Conservation (phyloP, 179 eudicot genomes). For the Beta lomatogona region DNA sequence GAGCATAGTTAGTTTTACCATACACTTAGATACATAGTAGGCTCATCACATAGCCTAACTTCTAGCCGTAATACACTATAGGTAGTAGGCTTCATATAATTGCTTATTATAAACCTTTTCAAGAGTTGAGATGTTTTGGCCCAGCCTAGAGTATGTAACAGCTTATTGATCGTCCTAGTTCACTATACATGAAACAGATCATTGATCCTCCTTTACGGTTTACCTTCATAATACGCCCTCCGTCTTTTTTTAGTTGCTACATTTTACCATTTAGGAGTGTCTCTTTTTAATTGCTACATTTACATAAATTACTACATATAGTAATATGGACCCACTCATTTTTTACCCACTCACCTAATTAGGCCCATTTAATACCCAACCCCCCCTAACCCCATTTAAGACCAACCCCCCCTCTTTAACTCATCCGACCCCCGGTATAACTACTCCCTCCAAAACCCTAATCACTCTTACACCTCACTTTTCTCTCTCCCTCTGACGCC, state of each 20-base stretch:
- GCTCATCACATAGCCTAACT: not conserved
- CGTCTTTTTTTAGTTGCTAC: no score
- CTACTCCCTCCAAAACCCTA: no score
- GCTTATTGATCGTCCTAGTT: not conserved
- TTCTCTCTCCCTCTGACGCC: no score
- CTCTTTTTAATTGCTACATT: no score
- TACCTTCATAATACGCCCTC: not conserved
- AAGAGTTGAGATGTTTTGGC: no score
- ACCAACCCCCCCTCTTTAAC: no score
- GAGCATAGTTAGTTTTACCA: not conserved
- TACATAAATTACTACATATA: no score
- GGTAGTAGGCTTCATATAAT: not conserved
- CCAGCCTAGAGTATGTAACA: not conserved
- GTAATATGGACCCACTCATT: no score
- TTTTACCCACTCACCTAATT: constrained; percentile 60
- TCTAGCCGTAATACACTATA: not conserved
- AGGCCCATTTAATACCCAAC: constrained; percentile 31
- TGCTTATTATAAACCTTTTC: not conserved
- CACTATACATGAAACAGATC: not conserved
- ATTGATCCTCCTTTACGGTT: not conserved
- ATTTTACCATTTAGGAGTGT: no score
- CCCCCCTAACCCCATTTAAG: no score
- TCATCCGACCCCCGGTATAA: no score
- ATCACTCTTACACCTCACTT: no score
- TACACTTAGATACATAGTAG: not conserved